Conservation (phyloP, 208 protist species). For the Trypanosoma avium region DNA sequence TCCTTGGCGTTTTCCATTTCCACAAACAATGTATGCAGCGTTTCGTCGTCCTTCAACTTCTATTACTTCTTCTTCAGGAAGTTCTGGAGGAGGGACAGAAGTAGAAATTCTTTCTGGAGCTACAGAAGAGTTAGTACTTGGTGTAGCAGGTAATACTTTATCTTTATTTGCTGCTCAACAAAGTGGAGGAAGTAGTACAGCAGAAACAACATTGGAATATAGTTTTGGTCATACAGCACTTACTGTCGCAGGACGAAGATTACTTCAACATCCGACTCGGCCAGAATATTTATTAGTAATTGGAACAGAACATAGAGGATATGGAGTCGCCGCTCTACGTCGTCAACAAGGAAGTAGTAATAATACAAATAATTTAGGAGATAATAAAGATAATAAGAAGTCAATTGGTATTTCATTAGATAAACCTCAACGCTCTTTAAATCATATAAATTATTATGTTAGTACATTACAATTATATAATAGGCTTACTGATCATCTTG, state of each 20-base stretch:
- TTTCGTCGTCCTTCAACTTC: conserved; percentile 46
- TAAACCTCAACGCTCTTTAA: conserved; percentile 54
- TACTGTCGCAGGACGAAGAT: conserved; percentile 57
- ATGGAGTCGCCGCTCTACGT: conserved; percentile 32
- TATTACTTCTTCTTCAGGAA: background rate
- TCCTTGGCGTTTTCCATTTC: conserved; percentile 67
- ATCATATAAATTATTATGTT: conserved; percentile 52
- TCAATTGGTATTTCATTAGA: conserved; percentile 37
- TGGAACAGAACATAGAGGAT: conserved; percentile 70
- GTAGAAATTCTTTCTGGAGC: conserved; percentile 2
- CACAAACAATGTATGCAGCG: conserved; percentile 54
- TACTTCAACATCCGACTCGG: conserved; percentile 75
- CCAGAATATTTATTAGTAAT: conserved; percentile 53
- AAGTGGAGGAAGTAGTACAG: conserved; percentile 23
- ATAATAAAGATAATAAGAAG: conserved; percentile 11
- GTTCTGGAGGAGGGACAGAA: background rate
- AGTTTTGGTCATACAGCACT: conserved; percentile 62
- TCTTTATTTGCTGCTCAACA: conserved; percentile 61
- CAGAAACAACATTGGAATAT: conserved; percentile 52
- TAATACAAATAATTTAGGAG: background rate
- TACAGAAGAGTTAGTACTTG: conserved; percentile 64
- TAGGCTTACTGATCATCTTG: conserved; percentile 44
- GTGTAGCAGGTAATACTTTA: conserved; percentile 53
- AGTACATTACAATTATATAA: conserved; percentile 83
- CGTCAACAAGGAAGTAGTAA: conserved; percentile 11